A percentile compares a stretch with the other conserved stretches of the same genome.
Evolutionary conservation across 1,139 yeast species (phyloP).

Genomic region (Saccharomyces uvarum): DNA sequence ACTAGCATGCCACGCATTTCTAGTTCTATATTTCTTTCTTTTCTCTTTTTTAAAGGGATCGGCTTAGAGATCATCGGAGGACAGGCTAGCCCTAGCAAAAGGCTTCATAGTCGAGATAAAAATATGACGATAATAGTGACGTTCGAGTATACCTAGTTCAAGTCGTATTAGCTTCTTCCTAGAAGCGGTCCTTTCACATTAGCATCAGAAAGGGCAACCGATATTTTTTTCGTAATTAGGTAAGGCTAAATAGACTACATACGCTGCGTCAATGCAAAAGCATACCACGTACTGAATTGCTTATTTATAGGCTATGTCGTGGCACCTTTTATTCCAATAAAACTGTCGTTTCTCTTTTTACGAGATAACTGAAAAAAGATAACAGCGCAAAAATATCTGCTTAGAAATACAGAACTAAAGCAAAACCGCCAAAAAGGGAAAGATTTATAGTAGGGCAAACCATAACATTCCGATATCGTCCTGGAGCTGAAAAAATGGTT

Average conservation of each 20-base stretch:
- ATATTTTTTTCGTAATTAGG: too few species aligned
- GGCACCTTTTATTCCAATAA: neutral
- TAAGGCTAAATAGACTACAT: neutral
- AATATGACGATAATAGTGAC: too few species aligned
- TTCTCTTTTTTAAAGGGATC: too few species aligned
- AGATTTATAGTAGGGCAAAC: neutral
- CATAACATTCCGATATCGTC: neutral
- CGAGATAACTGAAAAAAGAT: neutral
- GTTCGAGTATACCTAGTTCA: too few species aligned
- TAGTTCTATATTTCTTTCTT: too few species aligned
- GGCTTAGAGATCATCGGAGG: too few species aligned
- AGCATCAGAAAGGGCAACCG: too few species aligned
- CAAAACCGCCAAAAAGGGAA: neutral
- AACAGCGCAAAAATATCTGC: neutral
- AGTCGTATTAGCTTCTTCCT: too few species aligned
- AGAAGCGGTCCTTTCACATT: too few species aligned
- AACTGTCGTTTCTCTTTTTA: neutral
- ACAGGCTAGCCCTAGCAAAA: too few species aligned
- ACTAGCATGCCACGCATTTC: too few species aligned
- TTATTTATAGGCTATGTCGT: neutral
- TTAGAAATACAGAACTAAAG: neutral
- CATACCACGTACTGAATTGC: neutral
- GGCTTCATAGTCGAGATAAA: too few species aligned
- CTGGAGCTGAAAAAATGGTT: neutral
- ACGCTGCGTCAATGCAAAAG: neutral